These are phyloP conservation scores for Heimioporus sp. DNA, from an alignment of 768 basidiomycete genomes.

Conservation along the genomic window DNA sequence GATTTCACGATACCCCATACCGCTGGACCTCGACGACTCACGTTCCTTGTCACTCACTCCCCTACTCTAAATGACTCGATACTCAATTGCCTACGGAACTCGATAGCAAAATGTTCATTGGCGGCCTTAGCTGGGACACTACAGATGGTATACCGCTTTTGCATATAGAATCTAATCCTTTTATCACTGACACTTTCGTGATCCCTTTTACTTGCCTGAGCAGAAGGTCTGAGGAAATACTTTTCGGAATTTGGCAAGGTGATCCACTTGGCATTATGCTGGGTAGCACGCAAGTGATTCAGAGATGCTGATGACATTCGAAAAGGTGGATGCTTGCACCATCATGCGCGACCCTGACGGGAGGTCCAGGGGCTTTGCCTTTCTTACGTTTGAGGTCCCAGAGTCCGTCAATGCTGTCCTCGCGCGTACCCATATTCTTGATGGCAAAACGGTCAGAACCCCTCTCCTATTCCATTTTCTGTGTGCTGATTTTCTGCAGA, in stretches of 20 bases:
- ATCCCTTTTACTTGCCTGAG: conserved; percentile 22
- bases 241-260: conserved; percentile 81
- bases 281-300: neutral
- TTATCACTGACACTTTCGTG: conserved; percentile 26
- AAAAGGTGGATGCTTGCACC: conserved; percentile 73
- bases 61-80: conserved; percentile 28
- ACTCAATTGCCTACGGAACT: conserved; percentile 30
- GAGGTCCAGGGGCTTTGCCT: conserved; percentile 81
- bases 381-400: conserved; percentile 76
- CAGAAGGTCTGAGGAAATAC: conserved; percentile 65
- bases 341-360: conserved; percentile 82
- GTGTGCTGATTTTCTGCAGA: conserved; percentile 40
- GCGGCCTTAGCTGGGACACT: conserved; percentile 89
- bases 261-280: conserved; percentile 19
- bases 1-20: conserved; percentile 36
- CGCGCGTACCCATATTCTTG: conserved; percentile 63
- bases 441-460: conserved; percentile 69
- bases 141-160: conserved; percentile 68
- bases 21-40: conserved; percentile 33
- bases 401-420: conserved; percentile 64
- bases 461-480: neutral
- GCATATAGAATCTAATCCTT: conserved; percentile 21
- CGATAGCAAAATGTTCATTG: conserved; percentile 87
- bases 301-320: conserved; percentile 12
- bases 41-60: conserved; percentile 24